Evolutionary conservation across 1,284 basidiomycete species (phyloP), one percentile per base, ranked within the genome.

Genomic region (Chiua sp.): DNA sequence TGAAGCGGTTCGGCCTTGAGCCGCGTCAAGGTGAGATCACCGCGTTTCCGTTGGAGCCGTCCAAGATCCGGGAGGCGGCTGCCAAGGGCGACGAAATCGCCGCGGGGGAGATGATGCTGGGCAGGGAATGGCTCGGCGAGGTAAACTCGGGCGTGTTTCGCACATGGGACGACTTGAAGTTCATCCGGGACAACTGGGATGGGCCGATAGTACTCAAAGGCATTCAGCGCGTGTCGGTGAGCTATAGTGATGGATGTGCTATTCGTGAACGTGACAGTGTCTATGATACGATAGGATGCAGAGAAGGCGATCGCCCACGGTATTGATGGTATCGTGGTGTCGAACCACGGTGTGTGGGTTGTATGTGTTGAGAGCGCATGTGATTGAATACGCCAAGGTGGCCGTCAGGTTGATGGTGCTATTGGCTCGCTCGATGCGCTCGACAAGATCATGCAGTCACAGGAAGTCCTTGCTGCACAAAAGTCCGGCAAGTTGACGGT

Each of bases 391-490:
- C 18, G 28, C 39, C 2, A 47, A 89, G 88, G 92, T 39, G 93
- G 91, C 2, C 81, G 93, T 30, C 93, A 95, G 73, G 80, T 95
- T 4, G 93, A 95, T 68, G 91, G 92, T 3, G 90, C 87, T 1
- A 83, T 94, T n/a, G 86, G 88, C 0, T 87, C 91, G 2, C 75
- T 94, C 20, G 85, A 87, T 62, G 89, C 90, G 3, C 81, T 94
- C 1, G 83, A 85, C 60, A 75, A 72, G 53, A 87, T 92, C 67
- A 86, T 83, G 78, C 76, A 78, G 56, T 89, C 86, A 32, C 77
- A 72, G n/a, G 83, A 82, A 62, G 79, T 93, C 61, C 78, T 78
- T 49, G 79, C 76, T 0, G 87, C 88, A 0, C 88, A 91, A 67
- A 66, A 76, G 32, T 74, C 80, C 1, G 86, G 86, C 10, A 83